Evolutionary conservation across 1,284 basidiomycete genomes (phyloP), one percentile per base, ranked within the genome.

Genomic region (Apiotrichum laibachii): DNA sequence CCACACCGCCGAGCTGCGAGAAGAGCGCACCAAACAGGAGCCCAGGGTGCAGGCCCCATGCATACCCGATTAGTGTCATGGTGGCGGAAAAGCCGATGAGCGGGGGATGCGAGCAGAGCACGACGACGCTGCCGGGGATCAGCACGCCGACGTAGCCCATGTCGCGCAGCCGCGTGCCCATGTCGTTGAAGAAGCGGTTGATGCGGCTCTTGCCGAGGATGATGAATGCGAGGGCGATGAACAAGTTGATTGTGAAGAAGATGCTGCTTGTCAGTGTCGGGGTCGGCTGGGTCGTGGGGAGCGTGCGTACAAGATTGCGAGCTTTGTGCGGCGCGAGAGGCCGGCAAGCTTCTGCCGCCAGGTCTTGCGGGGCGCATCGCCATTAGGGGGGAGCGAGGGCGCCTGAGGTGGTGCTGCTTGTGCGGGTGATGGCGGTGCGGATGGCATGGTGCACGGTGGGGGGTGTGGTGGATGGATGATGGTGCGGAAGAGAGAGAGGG

Each of bases 41-140:
- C 15, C 76, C 77, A 1, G 70, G 73, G 72, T 71, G 73, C 19
- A 77, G 46, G 1, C 77, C 77, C 44, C 72, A 79, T 0, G 73
- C 72, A 57, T 76, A 79, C 5, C 77, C 77, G 40, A 77, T 76
- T 2, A 79, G 64, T 5, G 73, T 76, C 60, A 79, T 66, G 11
- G 70, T 71, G 9, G 68, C 72, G 39, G 69, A 65, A 51, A 76
- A 77, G 1, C 77, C 77, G 37, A 79, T 72, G 35, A 79, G 57
- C 9, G 77, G 77, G n/a, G 77, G 77, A 57, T 79, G 77, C 1
- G 74, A 76, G 11, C 73, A 57, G 12, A 75, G 56, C 18, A 75
- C 77, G 55, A 73, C 70, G 37, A 70, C 60, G 40, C 65, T 26
- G 22, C 63, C 57, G 26, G 71, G 63, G 8, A 79, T 56, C 15